A percentile compares a stretch with the other conserved stretches of the same genome.
phyloP scores from a whole-genome alignment of 768 basidiomycete species.

The Artomyces pyxidatus region DNA sequence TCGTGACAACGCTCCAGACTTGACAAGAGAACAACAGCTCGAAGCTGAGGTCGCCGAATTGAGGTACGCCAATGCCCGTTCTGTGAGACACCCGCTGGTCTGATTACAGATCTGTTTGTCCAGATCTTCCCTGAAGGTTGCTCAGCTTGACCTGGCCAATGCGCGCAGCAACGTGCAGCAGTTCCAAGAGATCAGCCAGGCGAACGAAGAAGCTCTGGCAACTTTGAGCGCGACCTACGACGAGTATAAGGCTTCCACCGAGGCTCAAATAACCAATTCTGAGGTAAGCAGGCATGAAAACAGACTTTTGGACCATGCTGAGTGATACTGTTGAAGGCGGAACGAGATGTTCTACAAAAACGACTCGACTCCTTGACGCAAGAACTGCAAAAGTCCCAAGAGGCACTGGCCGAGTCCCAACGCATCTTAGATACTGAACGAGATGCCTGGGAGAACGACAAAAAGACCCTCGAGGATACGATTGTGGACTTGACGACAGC shows the following conservation, averaged over 20 bases:
- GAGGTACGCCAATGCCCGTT: constrained; percentile 37
- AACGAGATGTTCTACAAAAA: constrained; percentile 54
- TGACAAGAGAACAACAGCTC: constrained; percentile 69
- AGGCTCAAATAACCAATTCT: constrained; percentile 55
- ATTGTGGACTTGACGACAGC: constrained; percentile 75
- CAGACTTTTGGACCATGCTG: neutral
- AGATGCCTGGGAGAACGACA: constrained; percentile 64
- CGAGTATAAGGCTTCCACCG: constrained; percentile 68
- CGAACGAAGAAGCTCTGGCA: constrained; percentile 69
- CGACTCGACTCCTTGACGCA: constrained; percentile 45
- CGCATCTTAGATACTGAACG: constrained; percentile 64
- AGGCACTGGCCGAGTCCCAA: constrained; percentile 50
- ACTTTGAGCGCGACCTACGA: constrained; percentile 68
- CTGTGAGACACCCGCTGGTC: neutral
- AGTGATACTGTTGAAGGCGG: constrained; percentile 39
- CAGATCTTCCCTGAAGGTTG: constrained; percentile 69
- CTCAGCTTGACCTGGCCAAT: constrained; percentile 66
- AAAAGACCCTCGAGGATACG: constrained; percentile 74
- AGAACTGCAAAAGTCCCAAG: constrained; percentile 41
- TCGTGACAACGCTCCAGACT: constrained; percentile 33
- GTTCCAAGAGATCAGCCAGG: constrained; percentile 79
- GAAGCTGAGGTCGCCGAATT: constrained; percentile 82
- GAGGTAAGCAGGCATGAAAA: constrained; percentile 41
- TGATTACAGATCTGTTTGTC: neutral
- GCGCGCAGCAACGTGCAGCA: constrained; percentile 72